Evolutionary conservation across 495 filamentous ascomycete species (phyloP).

Genomic region (Tuber umbilicatum): DNA sequence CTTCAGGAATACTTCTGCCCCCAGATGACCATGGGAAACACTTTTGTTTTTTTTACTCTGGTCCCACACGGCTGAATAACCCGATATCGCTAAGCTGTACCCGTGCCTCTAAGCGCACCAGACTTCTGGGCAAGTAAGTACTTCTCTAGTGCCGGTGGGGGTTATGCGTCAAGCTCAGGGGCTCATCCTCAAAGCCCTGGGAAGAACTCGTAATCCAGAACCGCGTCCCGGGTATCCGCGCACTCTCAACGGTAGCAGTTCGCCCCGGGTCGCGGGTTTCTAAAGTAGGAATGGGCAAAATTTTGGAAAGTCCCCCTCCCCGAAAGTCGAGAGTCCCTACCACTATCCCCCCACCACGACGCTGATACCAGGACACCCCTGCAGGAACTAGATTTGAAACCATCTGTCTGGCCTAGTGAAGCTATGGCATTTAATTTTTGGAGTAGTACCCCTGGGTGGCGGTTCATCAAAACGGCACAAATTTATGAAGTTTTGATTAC

Average conservation of each 20-base stretch:
- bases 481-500: not conserved
- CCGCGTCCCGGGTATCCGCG: not conserved
- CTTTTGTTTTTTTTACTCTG: conserved; percentile 16
- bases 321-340: not conserved
- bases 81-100: not conserved
- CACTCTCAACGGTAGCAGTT: not conserved
- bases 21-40: not conserved
- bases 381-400: not conserved
- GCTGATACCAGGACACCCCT: not conserved
- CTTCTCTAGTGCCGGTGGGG: not conserved
- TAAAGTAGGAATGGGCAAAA: not conserved
- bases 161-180: not conserved
- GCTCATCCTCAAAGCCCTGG: not conserved
- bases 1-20: not conserved
- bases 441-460: not conserved
- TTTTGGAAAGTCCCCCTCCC: not conserved
- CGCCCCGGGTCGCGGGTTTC: not conserved
- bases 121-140: not conserved
- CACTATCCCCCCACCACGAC: not conserved
- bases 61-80: conserved; percentile 3
- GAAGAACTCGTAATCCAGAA: not conserved
- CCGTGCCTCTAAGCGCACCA: not conserved
- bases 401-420: not conserved
- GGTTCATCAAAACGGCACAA: not conserved
- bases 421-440: not conserved